These are phyloP conservation scores for Cercospora beticola DNA, from an alignment of 2,329 filamentous ascomycete species.

Conservation along the genomic window DNA sequence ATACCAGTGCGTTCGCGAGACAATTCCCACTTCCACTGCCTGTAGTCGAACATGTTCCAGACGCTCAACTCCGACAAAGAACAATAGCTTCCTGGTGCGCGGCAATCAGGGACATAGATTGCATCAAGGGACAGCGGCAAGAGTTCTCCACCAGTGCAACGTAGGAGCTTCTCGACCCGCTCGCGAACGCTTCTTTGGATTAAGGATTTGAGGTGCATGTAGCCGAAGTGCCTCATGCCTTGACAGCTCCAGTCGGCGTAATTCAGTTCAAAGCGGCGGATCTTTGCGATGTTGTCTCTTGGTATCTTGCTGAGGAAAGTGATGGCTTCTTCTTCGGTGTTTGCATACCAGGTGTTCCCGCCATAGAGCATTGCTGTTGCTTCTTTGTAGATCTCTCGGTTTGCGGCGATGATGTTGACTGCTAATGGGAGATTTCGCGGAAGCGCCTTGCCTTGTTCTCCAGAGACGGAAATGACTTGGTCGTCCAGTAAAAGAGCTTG, in stretches of 20 bases:
- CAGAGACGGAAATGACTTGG: slow-evolving; percentile 5
- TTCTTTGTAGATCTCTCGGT: slow-evolving; percentile 2
- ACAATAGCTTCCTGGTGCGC: background rate
- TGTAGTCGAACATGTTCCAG: background rate
- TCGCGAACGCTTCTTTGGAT: background rate
- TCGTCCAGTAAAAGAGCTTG: background rate
- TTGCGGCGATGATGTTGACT: background rate
- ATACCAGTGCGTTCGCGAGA: background rate
- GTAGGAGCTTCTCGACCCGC: background rate
- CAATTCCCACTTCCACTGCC: background rate
- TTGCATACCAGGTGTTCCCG: slow-evolving; percentile 1
- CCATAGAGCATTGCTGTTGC: background rate
- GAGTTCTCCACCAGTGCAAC: background rate
- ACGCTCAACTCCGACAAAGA: background rate
- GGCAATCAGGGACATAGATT: background rate
- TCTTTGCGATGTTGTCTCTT: background rate
- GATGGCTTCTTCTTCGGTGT: background rate
- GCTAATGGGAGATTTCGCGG: background rate
- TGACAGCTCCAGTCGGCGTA: background rate
- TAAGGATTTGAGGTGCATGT: background rate
- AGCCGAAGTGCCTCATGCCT: background rate
- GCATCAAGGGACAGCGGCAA: background rate
- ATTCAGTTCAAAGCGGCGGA: background rate
- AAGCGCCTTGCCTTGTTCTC: background rate
- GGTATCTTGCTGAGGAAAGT: background rate